Base-by-base conservation (phyloP, 305 asterid genomes). In the Fraxinus velutina region DNA sequence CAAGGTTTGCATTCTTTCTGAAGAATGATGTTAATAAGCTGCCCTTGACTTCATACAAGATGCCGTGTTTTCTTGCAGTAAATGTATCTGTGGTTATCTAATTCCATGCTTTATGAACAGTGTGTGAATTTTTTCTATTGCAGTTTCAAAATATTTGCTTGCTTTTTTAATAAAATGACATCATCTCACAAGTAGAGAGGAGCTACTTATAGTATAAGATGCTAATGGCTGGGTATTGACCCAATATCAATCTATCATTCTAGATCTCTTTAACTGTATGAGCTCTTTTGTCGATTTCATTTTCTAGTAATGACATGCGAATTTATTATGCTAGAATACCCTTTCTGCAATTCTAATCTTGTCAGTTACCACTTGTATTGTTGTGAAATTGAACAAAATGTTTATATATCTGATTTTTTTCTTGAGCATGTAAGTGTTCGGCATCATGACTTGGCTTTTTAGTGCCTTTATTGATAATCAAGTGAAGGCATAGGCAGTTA, bases 1-100 rank as follows among this genome's bases (percentile, higher is more conserved):
- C 92, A 83, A 96, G 99, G 99, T 96, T 78, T 78, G 91, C 79
- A 77, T 44, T 57, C 89, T 73, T 81, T 73, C 78, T 78, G 76
- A 44, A 66, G 78, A 55, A 39, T 82, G 66, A 64, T 80, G 17
- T 32, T 36, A 22, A 76, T 82, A 39, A 81, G 64, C 37, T 78
- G 79, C 33, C 73, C 70, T 73, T 30, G 77, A 79, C 70, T 70
- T 82, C 21, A 21, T 5, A 37, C 70, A 71, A 33, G 36, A 0
- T 21, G 19, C 36, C 73, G 9, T 62, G 52, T 36, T 74, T 50
- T 55, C 75, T 33, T 84, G 78, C 27, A 24, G 82, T 30, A 68
- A 47, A 37, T 84, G 84, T 30, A 75, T 13, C 30, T 72, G 27
- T 32, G 75, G 21, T 66, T 50, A 27, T 83, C 86, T 80, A 76